These are phyloP conservation scores for Ophiostoma tasmaniense DNA, from an alignment of 2,329 filamentous ascomycete species.

Conservation along the genomic window DNA sequence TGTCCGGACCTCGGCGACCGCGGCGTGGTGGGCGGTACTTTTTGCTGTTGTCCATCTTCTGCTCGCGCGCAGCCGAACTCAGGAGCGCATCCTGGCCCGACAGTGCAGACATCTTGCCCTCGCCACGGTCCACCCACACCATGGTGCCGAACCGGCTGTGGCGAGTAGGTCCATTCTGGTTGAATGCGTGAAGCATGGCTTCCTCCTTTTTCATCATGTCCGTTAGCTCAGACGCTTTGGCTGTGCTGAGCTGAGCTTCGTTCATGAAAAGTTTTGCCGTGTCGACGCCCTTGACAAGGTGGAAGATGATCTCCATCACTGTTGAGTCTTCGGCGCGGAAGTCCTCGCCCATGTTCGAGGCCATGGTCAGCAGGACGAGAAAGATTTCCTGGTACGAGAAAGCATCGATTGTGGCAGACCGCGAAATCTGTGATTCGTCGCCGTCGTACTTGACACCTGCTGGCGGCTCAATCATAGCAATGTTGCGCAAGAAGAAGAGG, in stretches of 20 bases:
- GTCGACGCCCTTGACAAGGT: slow-evolving; percentile 84
- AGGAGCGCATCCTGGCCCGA: slow-evolving; percentile 81
- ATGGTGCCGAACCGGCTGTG: slow-evolving; percentile 96
- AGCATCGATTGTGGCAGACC: slow-evolving; percentile 78
- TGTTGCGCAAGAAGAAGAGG: slow-evolving; percentile 80
- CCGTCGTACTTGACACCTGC: slow-evolving; percentile 66
- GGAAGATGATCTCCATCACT: slow-evolving; percentile 87
- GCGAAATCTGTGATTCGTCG: slow-evolving; percentile 83
- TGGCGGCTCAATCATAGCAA: slow-evolving; percentile 73
- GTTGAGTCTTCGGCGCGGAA: slow-evolving; percentile 82
- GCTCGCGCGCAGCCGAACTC: slow-evolving; percentile 61
- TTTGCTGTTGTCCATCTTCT: slow-evolving; percentile 86
- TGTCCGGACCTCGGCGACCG: slow-evolving; percentile 51
- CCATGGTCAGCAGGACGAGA: slow-evolving; percentile 72
- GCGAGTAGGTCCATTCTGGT: slow-evolving; percentile 69
- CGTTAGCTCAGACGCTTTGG: slow-evolving; percentile 64
- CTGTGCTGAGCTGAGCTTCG: slow-evolving; percentile 59
- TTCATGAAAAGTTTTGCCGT: slow-evolving; percentile 78
- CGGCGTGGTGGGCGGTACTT: slow-evolving; percentile 76
- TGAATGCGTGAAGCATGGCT: slow-evolving; percentile 69
- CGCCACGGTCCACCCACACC: slow-evolving; percentile 88
- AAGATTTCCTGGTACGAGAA: slow-evolving; percentile 90
- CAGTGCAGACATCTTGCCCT: slow-evolving; percentile 74
- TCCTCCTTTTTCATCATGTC: slow-evolving; percentile 72
- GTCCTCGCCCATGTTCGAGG: slow-evolving; percentile 89